Base-by-base conservation (phyloP, 2,329 filamentous ascomycete genomes). In the Sporothrix humicola region DNA sequence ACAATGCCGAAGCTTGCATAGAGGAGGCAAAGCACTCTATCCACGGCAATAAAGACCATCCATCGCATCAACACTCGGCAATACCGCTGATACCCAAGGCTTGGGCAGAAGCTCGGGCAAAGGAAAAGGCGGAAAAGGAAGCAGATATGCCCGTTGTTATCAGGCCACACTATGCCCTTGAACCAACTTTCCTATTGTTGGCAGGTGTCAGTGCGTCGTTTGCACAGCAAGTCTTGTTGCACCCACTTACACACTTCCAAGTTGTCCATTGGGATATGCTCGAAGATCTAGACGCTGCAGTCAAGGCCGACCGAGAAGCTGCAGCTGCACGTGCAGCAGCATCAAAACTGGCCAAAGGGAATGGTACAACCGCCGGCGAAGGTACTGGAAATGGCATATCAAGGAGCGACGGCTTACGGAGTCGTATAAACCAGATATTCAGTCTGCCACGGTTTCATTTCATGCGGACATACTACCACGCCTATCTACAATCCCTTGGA, bases 81-180 rank as follows among this genome's bases (percentile, higher is more conserved):
- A 48, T 73, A 71, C 70, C 56, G 58, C 44, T 4, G 82, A 81
- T 12, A 15, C 7, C 44, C 20, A 48, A 69, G 44, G 23, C 50
- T 15, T 44, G 65, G 65, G 15, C 65, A 1, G 46, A 68, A 68
- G 23, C 65, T 6, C 65, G 65, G 46, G 65, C 65, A 5, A 23
- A 46, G 46, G 50, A 54, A 56, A 50, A 37, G 2, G 66, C 48
- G 4, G 48, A 54, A 9, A 10, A 70, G n/a, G 52, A 58, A 5
- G 52, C 50, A 12, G n/a, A 63, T 3, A 26, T 37, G 42, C 75
- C 75, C 0, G 5, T 76, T 15, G 82, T 91, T 15, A 93, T 95
- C 74, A 86, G 87, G 5, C 92, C 92, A 2, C 91, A 95, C 79
- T 95, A 93, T 79, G 86, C 91, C 72, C 86, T 94, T 37, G 92